A percentile compares a stretch with the other conserved stretches of the same genome.
Conservation (phyloP, 2,329 filamentous ascomycete species). For the Arthrobotrys conoides region DNA sequence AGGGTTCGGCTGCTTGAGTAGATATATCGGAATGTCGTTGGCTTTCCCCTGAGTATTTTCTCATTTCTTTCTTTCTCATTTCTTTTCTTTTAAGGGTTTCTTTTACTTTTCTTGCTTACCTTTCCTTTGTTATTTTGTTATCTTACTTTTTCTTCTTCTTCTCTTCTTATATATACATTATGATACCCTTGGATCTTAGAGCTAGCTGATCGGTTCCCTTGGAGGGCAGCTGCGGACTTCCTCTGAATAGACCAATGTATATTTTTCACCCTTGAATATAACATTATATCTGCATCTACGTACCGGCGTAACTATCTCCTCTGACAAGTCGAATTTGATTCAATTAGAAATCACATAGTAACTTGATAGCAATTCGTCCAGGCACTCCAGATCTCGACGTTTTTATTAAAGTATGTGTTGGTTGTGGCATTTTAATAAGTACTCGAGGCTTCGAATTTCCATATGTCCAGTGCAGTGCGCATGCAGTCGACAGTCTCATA, state of each 20-base stretch:
- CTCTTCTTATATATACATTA: slow-evolving; percentile 24
- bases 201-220: slow-evolving; percentile 3
- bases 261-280: neutral
- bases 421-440: neutral
- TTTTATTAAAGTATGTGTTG: too few relatives aligned
- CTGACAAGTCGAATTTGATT: too few relatives aligned
- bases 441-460: too few relatives aligned
- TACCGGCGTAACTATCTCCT: neutral
- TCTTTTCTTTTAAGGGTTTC: slow-evolving; percentile 7
- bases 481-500: too few relatives aligned
- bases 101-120: neutral
- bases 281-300: neutral
- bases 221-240: neutral
- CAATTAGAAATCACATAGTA: too few relatives aligned
- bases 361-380: too few relatives aligned
- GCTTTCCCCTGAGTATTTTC: slow-evolving; percentile 14
- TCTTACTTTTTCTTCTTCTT: slow-evolving; percentile 7
- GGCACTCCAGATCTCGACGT: too few relatives aligned
- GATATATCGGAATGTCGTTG: slow-evolving; percentile 32
- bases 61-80: slow-evolving; percentile 2
- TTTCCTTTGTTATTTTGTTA: neutral
- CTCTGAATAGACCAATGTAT: slow-evolving; percentile 22
- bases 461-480: too few relatives aligned
- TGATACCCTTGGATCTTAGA: slow-evolving; percentile 50
- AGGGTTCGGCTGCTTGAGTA: slow-evolving; percentile 27